phyloP scores from a whole-genome alignment of 345 rosid genomes.

The Rhodamnia rubescens region DNA sequence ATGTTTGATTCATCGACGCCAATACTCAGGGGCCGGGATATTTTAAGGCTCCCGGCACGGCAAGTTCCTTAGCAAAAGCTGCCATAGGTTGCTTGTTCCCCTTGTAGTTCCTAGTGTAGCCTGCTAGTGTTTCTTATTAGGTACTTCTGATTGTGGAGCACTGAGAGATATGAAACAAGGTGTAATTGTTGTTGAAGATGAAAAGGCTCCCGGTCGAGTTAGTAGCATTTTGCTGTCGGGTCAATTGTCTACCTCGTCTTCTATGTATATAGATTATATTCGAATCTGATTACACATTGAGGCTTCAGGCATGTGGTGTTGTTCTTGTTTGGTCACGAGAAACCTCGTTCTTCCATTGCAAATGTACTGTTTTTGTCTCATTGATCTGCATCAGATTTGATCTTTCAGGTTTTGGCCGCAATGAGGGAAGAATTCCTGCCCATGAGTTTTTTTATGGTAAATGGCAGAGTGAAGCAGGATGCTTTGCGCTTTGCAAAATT shows the following conservation, averaged over 20 bases:
- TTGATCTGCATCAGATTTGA: neutral
- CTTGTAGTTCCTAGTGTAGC: neutral
- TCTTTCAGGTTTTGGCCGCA: neutral
- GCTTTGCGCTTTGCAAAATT: neutral
- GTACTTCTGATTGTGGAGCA: neutral
- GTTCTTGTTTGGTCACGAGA: neutral
- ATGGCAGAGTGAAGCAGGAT: neutral
- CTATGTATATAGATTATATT: neutral
- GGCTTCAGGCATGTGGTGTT: neutral
- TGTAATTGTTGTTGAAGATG: neutral
- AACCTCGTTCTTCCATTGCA: neutral
- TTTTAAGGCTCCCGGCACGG: conserved; percentile 22
- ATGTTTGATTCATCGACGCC: neutral
- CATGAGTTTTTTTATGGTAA: neutral
- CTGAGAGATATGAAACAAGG: neutral
- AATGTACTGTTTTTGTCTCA: neutral
- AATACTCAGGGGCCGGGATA: conserved; percentile 21
- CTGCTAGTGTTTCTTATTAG: neutral
- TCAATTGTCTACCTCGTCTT: neutral
- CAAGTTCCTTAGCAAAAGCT: neutral
- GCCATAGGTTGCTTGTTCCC: neutral
- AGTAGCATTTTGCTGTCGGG: neutral
- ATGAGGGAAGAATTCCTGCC: neutral
- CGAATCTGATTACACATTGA: neutral
- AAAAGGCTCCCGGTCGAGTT: neutral